Evolutionary conservation across 2,329 filamentous ascomycete genomes (phyloP).

Genomic region (Escovopsis sp.): DNA sequence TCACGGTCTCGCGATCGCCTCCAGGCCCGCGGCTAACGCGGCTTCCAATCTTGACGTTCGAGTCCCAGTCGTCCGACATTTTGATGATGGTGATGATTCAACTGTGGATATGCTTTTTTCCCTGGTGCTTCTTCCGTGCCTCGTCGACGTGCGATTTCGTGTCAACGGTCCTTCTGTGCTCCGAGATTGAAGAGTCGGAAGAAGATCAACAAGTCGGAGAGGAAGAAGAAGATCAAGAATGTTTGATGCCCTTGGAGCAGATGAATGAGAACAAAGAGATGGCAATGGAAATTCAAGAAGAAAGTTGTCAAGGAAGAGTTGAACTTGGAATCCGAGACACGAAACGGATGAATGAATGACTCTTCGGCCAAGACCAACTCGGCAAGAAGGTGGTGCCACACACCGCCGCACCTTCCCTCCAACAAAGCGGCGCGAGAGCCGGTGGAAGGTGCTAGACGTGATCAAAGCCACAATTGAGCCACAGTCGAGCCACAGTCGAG

Average conservation of each 20-base stretch:
- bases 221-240: too few relatives aligned
- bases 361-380: too few relatives aligned
- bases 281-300: too few relatives aligned
- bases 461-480: too few relatives aligned
- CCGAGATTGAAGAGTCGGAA: background rate
- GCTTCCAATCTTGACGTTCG: conserved; percentile 84
- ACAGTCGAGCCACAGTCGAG: background rate
- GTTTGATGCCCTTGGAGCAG: too few relatives aligned
- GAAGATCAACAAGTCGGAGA: conserved; percentile 2
- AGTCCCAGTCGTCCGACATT: conserved; percentile 60
- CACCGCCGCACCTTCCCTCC: conserved; percentile 6
- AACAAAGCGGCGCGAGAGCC: conserved; percentile 3
- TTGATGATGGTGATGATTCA: conserved; percentile 31
- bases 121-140: too few relatives aligned
- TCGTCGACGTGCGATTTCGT: background rate
- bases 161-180: too few relatives aligned
- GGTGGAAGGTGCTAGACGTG: conserved; percentile 17
- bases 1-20: conserved; percentile 66
- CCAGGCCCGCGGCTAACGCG: conserved; percentile 53
- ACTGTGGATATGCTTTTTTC: too few relatives aligned
- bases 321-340: too few relatives aligned
- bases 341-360: too few relatives aligned
- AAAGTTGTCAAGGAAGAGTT: too few relatives aligned
- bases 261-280: too few relatives aligned
- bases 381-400: conserved; percentile 13